phyloP scores from a whole-genome alignment of 2,329 filamentous ascomycete genomes.

The Exophiala spinifera region DNA sequence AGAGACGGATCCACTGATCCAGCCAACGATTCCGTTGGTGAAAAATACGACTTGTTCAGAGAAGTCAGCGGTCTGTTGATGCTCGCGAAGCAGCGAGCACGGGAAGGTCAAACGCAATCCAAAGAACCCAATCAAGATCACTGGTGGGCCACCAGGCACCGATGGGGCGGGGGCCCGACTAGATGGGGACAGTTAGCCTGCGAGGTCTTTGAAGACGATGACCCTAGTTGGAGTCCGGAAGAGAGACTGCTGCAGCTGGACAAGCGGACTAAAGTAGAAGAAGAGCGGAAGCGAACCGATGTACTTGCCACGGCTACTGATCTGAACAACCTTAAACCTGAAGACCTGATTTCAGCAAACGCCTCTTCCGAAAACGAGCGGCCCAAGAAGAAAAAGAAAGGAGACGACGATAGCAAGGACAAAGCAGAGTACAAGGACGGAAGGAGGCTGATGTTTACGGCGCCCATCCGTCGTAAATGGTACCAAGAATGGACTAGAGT shows the following conservation, averaged over 20 bases:
- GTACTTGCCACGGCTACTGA: slow-evolving; percentile 8
- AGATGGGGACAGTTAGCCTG: slow-evolving; percentile 33
- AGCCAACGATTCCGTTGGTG: slow-evolving; percentile 28
- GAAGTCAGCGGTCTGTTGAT: slow-evolving; percentile 58
- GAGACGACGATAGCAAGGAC: slow-evolving; percentile 10
- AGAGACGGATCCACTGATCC: slow-evolving; percentile 13
- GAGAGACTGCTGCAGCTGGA: slow-evolving; percentile 27
- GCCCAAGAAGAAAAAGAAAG: slow-evolving; percentile 33
- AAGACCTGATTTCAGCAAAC: slow-evolving; percentile 24
- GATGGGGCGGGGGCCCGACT: slow-evolving; percentile 54
- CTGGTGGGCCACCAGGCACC: slow-evolving; percentile 58
- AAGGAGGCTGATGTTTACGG: slow-evolving; percentile 23
- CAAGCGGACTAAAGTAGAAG: slow-evolving; percentile 21
- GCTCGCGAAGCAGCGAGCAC: slow-evolving; percentile 58
- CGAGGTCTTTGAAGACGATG: slow-evolving; percentile 27
- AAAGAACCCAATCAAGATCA: slow-evolving; percentile 52
- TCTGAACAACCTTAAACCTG: slow-evolving; percentile 21
- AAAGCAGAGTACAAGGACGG: slow-evolving; percentile 26
- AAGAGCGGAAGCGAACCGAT: slow-evolving; percentile 19
- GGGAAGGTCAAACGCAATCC: slow-evolving; percentile 51
- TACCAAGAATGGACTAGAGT: slow-evolving; percentile 28
- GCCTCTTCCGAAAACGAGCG: slow-evolving; percentile 19
- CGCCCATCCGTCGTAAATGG: slow-evolving; percentile 28
- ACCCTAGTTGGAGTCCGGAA: slow-evolving; percentile 36
- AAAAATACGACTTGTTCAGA: slow-evolving; percentile 54